A percentile compares a stretch with the other conserved stretches of the same genome.
Evolutionary conservation across 2,329 filamentous ascomycete genomes (phyloP).

Genomic region (Aspergillus sojae): DNA sequence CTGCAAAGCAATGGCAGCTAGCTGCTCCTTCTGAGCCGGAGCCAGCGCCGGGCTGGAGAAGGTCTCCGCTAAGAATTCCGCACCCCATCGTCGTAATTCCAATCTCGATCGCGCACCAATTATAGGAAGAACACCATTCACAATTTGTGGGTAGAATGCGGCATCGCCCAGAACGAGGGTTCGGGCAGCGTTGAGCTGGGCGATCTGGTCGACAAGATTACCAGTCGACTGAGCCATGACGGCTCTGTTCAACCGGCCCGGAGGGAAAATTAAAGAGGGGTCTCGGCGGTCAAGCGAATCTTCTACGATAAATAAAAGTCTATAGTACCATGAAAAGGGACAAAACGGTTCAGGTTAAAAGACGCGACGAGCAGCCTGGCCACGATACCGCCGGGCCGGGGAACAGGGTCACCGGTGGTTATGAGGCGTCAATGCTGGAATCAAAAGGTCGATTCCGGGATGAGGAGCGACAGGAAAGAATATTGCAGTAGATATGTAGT

Average conservation of each 20-base stretch:
- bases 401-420: background rate
- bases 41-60: conserved; percentile 89
- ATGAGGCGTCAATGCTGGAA: background rate
- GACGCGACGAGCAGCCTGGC: background rate
- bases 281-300: background rate
- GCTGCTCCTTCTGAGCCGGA: conserved; percentile 75
- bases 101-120: conserved; percentile 74
- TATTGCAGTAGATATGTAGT: background rate
- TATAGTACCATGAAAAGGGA: background rate
- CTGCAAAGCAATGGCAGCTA: conserved; percentile 76
- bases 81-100: conserved; percentile 91
- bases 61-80: conserved; percentile 92
- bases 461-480: background rate
- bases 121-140: conserved; percentile 90
- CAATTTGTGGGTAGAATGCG: conserved; percentile 86
- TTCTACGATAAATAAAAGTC: background rate
- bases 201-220: conserved; percentile 73
- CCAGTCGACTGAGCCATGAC: conserved; percentile 59
- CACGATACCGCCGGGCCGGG: background rate
- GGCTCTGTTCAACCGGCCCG: conserved; percentile 18
- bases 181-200: conserved; percentile 86
- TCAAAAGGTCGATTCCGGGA: background rate
- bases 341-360: background rate
- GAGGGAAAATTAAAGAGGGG: conserved; percentile 2
- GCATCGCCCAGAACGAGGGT: conserved; percentile 85